These are phyloP conservation scores for Typha latifolia DNA, from an alignment of 176 grass and related monocot species.

Conservation along the genomic window DNA sequence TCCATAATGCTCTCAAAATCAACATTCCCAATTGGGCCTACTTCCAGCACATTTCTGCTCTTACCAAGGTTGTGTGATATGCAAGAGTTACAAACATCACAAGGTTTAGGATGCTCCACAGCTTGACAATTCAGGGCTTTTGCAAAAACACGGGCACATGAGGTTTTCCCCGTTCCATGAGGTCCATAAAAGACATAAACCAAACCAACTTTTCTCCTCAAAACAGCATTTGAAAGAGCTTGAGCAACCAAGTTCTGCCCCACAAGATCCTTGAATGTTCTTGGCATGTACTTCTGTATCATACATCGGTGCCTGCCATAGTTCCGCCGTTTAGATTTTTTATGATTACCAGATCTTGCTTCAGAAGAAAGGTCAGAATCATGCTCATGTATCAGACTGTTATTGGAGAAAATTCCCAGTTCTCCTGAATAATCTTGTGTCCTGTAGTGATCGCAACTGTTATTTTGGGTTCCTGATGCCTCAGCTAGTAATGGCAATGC, in stretches of 20 bases:
- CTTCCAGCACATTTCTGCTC: slow-evolving; percentile 68
- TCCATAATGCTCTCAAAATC: slow-evolving; percentile 63
- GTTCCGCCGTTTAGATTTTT: slow-evolving; percentile 26
- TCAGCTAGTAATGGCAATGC: slow-evolving; percentile 57
- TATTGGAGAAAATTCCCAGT: slow-evolving; percentile 79
- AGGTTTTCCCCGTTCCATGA: slow-evolving; percentile 83
- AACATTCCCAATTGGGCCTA: slow-evolving; percentile 58
- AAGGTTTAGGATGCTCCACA: slow-evolving; percentile 65
- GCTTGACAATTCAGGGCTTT: slow-evolving; percentile 92
- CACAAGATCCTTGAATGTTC: slow-evolving; percentile 88
- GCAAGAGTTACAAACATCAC: slow-evolving; percentile 74
- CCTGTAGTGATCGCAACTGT: slow-evolving; percentile 17
- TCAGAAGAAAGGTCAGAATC: slow-evolving; percentile 52
- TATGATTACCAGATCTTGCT: slow-evolving; percentile 27
- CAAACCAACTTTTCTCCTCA: slow-evolving; percentile 58
- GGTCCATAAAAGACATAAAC: slow-evolving; percentile 88
- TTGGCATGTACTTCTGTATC: slow-evolving; percentile 75
- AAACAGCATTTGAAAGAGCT: slow-evolving; percentile 76
- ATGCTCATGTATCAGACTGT: slow-evolving; percentile 28
- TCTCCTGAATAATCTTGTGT: slow-evolving; percentile 63
- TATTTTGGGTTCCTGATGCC: slow-evolving; percentile 11
- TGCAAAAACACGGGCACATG: slow-evolving; percentile 78
- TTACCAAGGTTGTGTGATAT: slow-evolving; percentile 72
- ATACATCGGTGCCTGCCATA: slow-evolving; percentile 52
- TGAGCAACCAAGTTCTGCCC: slow-evolving; percentile 86